phyloP scores from a whole-genome alignment of 352 stramenopile species.

The Globisporangium nodosum region DNA sequence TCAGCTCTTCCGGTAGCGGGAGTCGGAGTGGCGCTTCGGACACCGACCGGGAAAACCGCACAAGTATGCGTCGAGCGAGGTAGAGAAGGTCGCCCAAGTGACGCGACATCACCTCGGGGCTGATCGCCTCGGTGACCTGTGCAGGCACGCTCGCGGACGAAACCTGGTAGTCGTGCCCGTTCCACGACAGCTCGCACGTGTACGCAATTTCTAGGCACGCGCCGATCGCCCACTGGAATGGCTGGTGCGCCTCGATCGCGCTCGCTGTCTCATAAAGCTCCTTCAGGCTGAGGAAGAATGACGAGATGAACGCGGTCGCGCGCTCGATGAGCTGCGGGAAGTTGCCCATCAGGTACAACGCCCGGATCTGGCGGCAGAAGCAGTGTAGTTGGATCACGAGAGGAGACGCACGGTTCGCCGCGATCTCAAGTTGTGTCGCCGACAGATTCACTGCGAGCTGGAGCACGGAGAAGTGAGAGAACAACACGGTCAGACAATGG shows the following conservation, averaged over 20 bases:
- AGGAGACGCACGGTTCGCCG: slow-evolving; percentile 40
- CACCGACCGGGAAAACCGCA: slow-evolving; percentile 19
- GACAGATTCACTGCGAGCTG: slow-evolving; percentile 61
- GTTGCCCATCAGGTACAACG: slow-evolving; percentile 64
- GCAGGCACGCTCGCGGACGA: slow-evolving; percentile 42
- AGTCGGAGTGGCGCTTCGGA: neutral
- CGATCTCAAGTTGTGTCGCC: slow-evolving; percentile 45
- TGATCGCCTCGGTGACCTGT: slow-evolving; percentile 35
- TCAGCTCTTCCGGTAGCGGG: neutral
- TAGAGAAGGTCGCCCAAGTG: slow-evolving; percentile 70
- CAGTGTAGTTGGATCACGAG: slow-evolving; percentile 63
- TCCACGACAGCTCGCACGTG: slow-evolving; percentile 72
- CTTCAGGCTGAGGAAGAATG: slow-evolving; percentile 37
- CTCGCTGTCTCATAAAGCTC: slow-evolving; percentile 16
- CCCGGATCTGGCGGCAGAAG: slow-evolving; percentile 74
- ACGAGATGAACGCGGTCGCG: slow-evolving; percentile 45
- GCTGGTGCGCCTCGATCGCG: slow-evolving; percentile 34
- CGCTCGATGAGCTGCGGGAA: slow-evolving; percentile 59
- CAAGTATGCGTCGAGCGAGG: slow-evolving; percentile 54
- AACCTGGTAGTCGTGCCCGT: slow-evolving; percentile 51
- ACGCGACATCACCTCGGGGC: slow-evolving; percentile 53
- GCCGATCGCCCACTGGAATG: slow-evolving; percentile 63
- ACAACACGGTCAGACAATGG: neutral
- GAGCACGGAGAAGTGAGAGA: neutral
- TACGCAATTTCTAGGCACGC: slow-evolving; percentile 75